Conservation (phyloP, 768 basidiomycete species). For the Suillus clintonianus region DNA sequence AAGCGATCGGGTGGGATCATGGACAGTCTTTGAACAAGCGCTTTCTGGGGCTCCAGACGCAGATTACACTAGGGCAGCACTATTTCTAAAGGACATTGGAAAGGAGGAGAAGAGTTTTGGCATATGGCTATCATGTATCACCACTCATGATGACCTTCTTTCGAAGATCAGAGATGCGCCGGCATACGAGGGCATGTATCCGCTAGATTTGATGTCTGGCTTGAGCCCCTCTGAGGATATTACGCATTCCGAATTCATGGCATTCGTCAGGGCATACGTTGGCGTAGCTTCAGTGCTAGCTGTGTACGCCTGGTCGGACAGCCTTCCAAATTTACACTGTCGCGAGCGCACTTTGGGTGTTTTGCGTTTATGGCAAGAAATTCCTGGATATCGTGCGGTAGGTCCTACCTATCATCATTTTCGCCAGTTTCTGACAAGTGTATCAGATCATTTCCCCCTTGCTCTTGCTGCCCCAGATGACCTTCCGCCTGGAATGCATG, state of each 20-base stretch:
- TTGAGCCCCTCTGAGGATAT: constrained; percentile 30
- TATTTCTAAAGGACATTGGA: constrained; percentile 60
- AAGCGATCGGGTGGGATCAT: constrained; percentile 51
- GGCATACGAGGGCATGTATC: constrained; percentile 59
- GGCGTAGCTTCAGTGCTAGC: constrained; percentile 69
- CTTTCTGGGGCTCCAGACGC: constrained; percentile 50
- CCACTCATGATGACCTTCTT: constrained; percentile 55
- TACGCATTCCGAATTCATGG: constrained; percentile 60
- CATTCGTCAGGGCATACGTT: constrained; percentile 64
- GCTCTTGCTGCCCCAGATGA: constrained; percentile 70
- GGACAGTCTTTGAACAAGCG: constrained; percentile 63
- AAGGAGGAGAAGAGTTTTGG: constrained; percentile 69
- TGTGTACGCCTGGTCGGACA: constrained; percentile 81
- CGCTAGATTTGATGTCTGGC: constrained; percentile 35
- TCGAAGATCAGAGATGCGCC: constrained; percentile 46
- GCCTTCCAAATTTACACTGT: constrained; percentile 63
- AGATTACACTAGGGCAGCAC: constrained; percentile 50
- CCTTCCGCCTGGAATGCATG: constrained; percentile 72
- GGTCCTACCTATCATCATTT: constrained; percentile 7
- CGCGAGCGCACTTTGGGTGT: constrained; percentile 66
- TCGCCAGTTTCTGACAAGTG: constrained; percentile 7
- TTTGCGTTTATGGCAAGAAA: constrained; percentile 40
- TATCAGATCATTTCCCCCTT: constrained; percentile 74
- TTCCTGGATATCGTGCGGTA: constrained; percentile 76
- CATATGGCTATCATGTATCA: constrained; percentile 72